These are phyloP conservation scores for Omphalea diandra DNA, from an alignment of 441 rosid genomes.

Conservation along the genomic window DNA sequence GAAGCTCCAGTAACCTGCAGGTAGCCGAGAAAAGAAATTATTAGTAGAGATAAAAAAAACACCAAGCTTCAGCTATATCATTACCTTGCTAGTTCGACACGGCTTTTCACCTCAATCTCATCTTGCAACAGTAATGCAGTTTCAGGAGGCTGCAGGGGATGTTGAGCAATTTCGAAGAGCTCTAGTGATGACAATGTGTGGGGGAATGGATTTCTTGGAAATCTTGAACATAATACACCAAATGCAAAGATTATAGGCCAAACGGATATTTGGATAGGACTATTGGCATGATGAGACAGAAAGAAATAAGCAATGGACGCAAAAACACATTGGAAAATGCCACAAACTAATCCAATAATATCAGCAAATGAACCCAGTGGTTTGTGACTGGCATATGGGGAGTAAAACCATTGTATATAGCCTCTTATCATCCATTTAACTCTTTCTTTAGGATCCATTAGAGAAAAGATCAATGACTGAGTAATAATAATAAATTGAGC, in stretches of 20 bases:
- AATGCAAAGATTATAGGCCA: background rate
- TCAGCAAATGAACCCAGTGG: background rate
- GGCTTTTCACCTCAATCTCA: background rate
- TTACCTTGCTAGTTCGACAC: background rate
- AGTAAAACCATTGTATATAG: background rate
- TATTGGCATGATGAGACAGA: background rate
- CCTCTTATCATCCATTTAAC: background rate
- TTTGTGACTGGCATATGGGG: background rate
- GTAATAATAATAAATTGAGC: too few relatives aligned
- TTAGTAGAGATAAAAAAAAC: too few relatives aligned
- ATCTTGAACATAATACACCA: background rate
- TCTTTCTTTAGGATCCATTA: background rate
- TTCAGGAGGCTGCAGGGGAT: background rate
- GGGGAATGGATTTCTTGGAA: background rate
- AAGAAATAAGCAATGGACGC: background rate
- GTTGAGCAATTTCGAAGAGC: background rate
- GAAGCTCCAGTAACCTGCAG: constrained; percentile 62
- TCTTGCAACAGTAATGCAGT: background rate
- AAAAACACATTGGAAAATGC: constrained; percentile 1
- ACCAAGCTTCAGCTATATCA: too few relatives aligned
- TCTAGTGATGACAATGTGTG: background rate
- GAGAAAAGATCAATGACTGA: background rate
- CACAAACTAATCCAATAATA: background rate
- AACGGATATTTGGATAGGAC: background rate
- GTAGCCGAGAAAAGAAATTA: background rate